A percentile compares a stretch with the other conserved stretches of the same genome.
phyloP scores from a whole-genome alignment of 331 rosid genomes.

The Pyrus hybrid region DNA sequence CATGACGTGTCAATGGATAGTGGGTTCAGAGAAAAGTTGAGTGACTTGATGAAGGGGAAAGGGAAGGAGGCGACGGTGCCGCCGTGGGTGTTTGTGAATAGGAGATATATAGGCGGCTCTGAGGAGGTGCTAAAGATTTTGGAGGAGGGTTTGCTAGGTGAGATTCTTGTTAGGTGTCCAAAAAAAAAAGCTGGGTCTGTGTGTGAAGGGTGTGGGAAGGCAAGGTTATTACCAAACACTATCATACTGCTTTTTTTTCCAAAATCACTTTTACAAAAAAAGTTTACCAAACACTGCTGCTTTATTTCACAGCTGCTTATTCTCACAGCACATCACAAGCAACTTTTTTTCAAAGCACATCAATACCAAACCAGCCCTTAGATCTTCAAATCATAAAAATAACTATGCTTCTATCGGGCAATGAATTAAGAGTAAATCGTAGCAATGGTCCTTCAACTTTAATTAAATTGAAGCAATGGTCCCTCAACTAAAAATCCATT shows the following conservation, averaged over 20 bases:
- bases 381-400: background rate
- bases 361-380: too few relatives aligned
- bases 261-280: too few relatives aligned
- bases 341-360: too few relatives aligned
- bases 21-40: constrained; percentile 56
- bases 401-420: background rate
- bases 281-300: too few relatives aligned
- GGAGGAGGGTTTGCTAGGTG: constrained; percentile 59
- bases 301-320: too few relatives aligned
- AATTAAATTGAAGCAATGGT: too few relatives aligned
- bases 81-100: constrained; percentile 66
- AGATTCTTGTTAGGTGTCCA: constrained; percentile 55
- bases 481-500: too few relatives aligned
- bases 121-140: constrained; percentile 51
- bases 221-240: constrained; percentile 24
- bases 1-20: constrained; percentile 81
- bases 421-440: background rate
- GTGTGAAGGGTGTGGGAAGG: constrained; percentile 80
- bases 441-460: too few relatives aligned
- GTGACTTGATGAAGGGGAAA: constrained; percentile 36
- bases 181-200: constrained; percentile 43
- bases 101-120: constrained; percentile 60
- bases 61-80: constrained; percentile 34
- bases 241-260: too few relatives aligned
- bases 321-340: too few relatives aligned